phyloP scores from a whole-genome alignment of 345 rosid genomes.

The Atalantia buxifolia region DNA sequence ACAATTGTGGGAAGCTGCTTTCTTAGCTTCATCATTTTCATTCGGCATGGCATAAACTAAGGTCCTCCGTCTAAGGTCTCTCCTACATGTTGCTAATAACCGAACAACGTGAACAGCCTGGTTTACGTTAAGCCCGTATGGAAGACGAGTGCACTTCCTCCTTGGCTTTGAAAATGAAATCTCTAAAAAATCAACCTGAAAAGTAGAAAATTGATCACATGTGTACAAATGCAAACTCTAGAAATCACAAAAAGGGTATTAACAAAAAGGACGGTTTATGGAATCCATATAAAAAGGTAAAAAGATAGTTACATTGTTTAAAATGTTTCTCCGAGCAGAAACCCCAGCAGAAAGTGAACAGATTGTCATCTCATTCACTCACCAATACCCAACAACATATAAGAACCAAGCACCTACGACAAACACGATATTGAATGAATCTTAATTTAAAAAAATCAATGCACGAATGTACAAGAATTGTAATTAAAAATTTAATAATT shows the following conservation, averaged over 20 bases:
- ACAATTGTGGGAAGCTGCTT: constrained; percentile 22
- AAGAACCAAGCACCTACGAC: not conserved
- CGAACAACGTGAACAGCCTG: constrained; percentile 9
- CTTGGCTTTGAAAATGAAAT: constrained; percentile 16
- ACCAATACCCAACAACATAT: not conserved
- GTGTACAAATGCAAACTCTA: not conserved
- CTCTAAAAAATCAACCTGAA: constrained; percentile 35
- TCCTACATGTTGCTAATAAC: constrained; percentile 13
- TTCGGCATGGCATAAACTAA: constrained; percentile 22
- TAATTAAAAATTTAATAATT: not conserved
- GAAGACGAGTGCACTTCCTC: constrained; percentile 21
- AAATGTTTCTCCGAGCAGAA: not conserved
- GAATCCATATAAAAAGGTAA: not conserved
- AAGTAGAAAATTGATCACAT: not conserved
- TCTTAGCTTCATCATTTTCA: constrained; percentile 28
- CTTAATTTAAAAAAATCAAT: not conserved
- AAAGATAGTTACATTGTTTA: constrained; percentile 10
- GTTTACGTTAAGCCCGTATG: constrained; percentile 11
- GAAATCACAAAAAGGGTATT: not conserved
- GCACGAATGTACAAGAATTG: not conserved
- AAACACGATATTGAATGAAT: not conserved
- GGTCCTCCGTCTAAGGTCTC: constrained; percentile 16
- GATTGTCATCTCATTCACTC: constrained; percentile 17
- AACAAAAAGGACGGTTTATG: not conserved
- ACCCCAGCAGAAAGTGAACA: constrained; percentile 7